These are phyloP conservation scores for Penicillium sp. DNA, from an alignment of 2,329 filamentous ascomycete species.

Conservation along the genomic window DNA sequence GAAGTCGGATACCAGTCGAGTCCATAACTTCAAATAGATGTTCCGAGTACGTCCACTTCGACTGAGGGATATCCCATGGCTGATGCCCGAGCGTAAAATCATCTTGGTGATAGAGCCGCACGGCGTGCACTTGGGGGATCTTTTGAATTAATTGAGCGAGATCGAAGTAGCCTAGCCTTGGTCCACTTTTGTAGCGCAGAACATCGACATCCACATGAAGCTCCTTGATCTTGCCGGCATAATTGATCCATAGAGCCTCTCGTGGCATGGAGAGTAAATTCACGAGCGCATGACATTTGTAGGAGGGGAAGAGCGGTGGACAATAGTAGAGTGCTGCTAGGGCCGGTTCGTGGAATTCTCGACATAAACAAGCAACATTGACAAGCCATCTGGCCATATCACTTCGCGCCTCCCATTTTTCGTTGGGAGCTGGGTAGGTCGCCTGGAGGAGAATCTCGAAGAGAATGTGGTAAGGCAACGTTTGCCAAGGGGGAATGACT, in stretches of 20 bases:
- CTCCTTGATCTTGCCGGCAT: slow-evolving; percentile 71
- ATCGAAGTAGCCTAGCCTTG: slow-evolving; percentile 59
- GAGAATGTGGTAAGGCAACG: slow-evolving; percentile 71
- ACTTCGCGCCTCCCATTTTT: slow-evolving; percentile 27
- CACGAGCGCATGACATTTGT: slow-evolving; percentile 54
- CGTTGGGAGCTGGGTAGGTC: slow-evolving; percentile 59
- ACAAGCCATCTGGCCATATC: slow-evolving; percentile 62
- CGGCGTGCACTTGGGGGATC: slow-evolving; percentile 68
- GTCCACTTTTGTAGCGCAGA: slow-evolving; percentile 58
- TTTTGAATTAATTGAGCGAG: slow-evolving; percentile 63
- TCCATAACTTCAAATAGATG: slow-evolving; percentile 69
- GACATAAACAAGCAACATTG: slow-evolving; percentile 65
- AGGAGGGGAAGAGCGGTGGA: slow-evolving; percentile 64
- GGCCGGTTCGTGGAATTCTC: slow-evolving; percentile 71
- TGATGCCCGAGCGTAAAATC: slow-evolving; percentile 54
- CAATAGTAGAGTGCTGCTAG: slow-evolving; percentile 72
- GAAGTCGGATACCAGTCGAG: slow-evolving; percentile 50
- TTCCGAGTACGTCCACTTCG: slow-evolving; percentile 71
- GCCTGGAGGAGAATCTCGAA: slow-evolving; percentile 72
- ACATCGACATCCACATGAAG: slow-evolving; percentile 71
- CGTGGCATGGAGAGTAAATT: slow-evolving; percentile 61
- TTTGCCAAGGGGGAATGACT: slow-evolving; percentile 61
- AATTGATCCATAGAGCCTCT: slow-evolving; percentile 61
- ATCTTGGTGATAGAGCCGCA: slow-evolving; percentile 73
- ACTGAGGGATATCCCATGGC: slow-evolving; percentile 29